phyloP scores from a whole-genome alignment of 2,329 filamentous ascomycete genomes.

The Fusarium pseudograminearum region DNA sequence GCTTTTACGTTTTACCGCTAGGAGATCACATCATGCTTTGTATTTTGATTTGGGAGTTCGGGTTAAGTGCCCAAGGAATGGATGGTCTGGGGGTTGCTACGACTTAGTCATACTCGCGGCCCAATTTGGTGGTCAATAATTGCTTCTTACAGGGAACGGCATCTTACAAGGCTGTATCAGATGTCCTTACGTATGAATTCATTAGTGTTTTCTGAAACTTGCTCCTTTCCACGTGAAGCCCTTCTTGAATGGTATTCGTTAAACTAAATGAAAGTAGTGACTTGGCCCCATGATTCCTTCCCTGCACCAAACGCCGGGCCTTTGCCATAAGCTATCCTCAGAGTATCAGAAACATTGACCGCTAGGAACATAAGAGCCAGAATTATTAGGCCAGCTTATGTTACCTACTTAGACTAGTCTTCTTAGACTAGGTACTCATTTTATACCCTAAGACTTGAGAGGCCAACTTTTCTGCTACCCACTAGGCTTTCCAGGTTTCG shows the following conservation, averaged over 20 bases:
- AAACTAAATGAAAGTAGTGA: constrained; percentile 1
- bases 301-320: constrained; percentile 44
- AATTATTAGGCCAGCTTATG: no score
- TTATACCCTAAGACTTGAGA: no score
- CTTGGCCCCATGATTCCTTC: constrained; percentile 9
- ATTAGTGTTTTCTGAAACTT: background rate
- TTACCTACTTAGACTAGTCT: no score
- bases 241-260: background rate
- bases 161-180: background rate
- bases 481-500: constrained; percentile 36
- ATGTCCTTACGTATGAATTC: constrained; percentile 7
- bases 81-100: background rate
- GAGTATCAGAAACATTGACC: no score
- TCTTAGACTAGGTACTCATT: no score
- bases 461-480: no score
- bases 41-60: constrained; percentile 31
- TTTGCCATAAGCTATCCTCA: constrained; percentile 28
- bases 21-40: constrained; percentile 6
- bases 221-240: background rate
- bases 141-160: background rate
- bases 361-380: no score
- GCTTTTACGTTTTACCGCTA: no score
- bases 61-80: background rate
- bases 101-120: background rate
- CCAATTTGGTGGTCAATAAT: background rate